Conservation (phyloP, 164 flowering plant genomes). For the Tetracentron sinense region DNA sequence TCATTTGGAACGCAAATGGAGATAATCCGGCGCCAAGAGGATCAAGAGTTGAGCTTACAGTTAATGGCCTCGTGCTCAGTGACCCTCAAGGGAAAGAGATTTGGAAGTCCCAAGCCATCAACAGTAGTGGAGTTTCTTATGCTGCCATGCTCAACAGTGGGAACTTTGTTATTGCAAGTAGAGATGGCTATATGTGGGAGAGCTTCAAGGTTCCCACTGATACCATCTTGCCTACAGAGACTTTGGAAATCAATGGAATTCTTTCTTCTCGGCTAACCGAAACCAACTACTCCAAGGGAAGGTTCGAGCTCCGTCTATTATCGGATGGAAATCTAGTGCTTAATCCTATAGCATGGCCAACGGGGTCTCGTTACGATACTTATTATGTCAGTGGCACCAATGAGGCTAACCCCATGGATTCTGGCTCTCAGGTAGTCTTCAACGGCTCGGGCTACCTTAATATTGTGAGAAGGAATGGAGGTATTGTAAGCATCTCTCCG, state of each 20-base stretch:
- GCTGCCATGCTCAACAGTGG: slow-evolving; percentile 47
- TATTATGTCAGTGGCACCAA: slow-evolving; percentile 18
- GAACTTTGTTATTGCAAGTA: slow-evolving; percentile 31
- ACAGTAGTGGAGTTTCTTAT: slow-evolving; percentile 11
- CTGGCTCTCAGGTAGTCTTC: slow-evolving; percentile 28
- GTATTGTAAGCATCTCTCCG: background rate
- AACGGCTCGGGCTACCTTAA: slow-evolving; percentile 32
- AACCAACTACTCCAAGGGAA: slow-evolving; percentile 33
- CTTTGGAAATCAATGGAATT: background rate
- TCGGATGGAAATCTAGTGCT: slow-evolving; percentile 37
- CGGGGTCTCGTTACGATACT: background rate
- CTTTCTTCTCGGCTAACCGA: slow-evolving; percentile 24
- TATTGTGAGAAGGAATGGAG: slow-evolving; percentile 17
- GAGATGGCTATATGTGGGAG: slow-evolving; percentile 22
- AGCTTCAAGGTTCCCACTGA: slow-evolving; percentile 35
- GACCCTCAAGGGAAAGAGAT: slow-evolving; percentile 16
- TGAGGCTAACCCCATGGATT: background rate
- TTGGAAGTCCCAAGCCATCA: slow-evolving; percentile 10
- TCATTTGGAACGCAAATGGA: slow-evolving; percentile 37
- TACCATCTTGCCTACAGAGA: slow-evolving; percentile 44
- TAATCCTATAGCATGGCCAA: slow-evolving; percentile 14
- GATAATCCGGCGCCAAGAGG: slow-evolving; percentile 19
- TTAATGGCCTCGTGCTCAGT: slow-evolving; percentile 16
- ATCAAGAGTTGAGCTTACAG: slow-evolving; percentile 28
- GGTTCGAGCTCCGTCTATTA: slow-evolving; percentile 24